phyloP scores from a whole-genome alignment of 2,329 filamentous ascomycete genomes.

The Tolypocladium sp. region DNA sequence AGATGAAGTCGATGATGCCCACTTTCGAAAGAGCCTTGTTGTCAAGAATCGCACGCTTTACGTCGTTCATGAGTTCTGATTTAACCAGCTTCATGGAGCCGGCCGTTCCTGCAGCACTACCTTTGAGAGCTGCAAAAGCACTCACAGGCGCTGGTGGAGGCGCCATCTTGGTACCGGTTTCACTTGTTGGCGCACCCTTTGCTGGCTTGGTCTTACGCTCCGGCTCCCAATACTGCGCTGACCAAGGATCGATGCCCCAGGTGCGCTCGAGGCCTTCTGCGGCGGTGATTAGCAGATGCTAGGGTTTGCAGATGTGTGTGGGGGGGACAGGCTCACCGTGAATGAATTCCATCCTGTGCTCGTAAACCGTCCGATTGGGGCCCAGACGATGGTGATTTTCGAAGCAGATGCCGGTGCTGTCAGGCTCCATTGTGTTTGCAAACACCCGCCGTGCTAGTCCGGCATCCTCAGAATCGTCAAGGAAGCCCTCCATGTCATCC shows the following conservation, averaged over 20 bases:
- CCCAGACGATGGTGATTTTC: constrained; percentile 47
- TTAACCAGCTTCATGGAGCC: constrained; percentile 23
- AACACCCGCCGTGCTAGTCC: constrained; percentile 45
- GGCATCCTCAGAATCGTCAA: constrained; percentile 75
- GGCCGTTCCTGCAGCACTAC: constrained; percentile 5
- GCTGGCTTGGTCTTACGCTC: constrained; percentile 22
- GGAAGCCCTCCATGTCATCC: constrained; percentile 83
- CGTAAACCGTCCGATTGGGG: constrained; percentile 39
- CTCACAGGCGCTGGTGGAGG: constrained; percentile 23
- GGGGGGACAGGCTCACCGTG: constrained; percentile 41
- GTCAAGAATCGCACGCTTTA: constrained; percentile 31
- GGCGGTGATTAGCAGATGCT: background rate
- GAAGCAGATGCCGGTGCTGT: constrained; percentile 77
- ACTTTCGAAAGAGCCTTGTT: constrained; percentile 30
- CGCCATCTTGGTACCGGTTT: constrained; percentile 17
- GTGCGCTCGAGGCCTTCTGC: constrained; percentile 39
- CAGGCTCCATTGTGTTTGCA: constrained; percentile 64
- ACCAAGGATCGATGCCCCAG: constrained; percentile 71
- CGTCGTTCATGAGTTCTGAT: constrained; percentile 28
- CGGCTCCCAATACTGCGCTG: constrained; percentile 65
- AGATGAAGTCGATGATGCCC: constrained; percentile 30
- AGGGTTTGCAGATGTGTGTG: background rate
- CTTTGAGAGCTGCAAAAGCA: constrained; percentile 25
- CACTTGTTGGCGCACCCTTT: constrained; percentile 7
- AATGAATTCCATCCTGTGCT: constrained; percentile 68